Conservation (phyloP, 805 yeast species). For the Metschnikowia picachoensis region DNA sequence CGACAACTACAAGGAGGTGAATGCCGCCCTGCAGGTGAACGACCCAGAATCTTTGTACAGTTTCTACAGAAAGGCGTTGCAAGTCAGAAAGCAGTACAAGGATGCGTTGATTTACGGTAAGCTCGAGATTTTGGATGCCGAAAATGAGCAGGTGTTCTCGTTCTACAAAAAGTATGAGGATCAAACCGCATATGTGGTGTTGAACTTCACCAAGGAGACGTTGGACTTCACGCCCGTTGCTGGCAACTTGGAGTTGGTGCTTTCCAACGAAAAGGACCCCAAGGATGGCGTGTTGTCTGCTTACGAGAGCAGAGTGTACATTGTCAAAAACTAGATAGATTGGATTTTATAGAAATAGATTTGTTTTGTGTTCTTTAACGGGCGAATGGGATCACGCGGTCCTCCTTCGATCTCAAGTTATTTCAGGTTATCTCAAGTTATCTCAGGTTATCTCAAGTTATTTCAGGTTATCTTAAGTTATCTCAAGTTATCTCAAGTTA, state of each 20-base stretch:
- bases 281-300: conserved; percentile 31
- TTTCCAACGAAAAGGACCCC: conserved; percentile 26
- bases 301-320: conserved; percentile 45
- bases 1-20: conserved; percentile 46
- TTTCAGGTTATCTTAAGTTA: too few relatives aligned
- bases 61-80: conserved; percentile 44
- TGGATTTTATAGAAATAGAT: not conserved
- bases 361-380: not conserved
- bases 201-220: conserved; percentile 22
- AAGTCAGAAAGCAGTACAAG: conserved; percentile 41
- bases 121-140: conserved; percentile 42
- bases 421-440: too few relatives aligned
- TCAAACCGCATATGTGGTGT: conserved; percentile 22
- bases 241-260: conserved; percentile 29
- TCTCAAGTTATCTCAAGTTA: too few relatives aligned
- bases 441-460: too few relatives aligned
- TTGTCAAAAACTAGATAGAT: conserved; percentile 12
- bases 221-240: conserved; percentile 26
- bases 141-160: conserved; percentile 37
- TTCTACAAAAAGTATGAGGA: conserved; percentile 35
- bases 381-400: not conserved
- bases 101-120: conserved; percentile 45
- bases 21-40: conserved; percentile 42
- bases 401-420: too few relatives aligned
- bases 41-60: conserved; percentile 44